These are phyloP conservation scores for Apiospora koreana DNA, from an alignment of 2,329 filamentous ascomycete species.

Conservation along the genomic window DNA sequence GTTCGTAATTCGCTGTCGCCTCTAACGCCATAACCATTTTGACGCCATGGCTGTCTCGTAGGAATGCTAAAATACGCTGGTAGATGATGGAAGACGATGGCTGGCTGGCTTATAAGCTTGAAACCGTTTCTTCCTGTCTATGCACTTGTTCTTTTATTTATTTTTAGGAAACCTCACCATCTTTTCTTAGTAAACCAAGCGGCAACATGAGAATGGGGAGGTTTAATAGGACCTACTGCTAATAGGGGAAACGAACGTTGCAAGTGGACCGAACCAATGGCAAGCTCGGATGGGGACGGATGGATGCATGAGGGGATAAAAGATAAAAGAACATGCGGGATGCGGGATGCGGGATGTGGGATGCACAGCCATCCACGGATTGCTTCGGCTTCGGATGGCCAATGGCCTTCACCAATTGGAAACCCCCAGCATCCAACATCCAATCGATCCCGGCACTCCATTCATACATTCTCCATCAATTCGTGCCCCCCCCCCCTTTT, in stretches of 20 bases:
- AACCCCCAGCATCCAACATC: background rate
- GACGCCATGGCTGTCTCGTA: background rate
- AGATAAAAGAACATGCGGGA: too few species aligned
- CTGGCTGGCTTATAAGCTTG: background rate
- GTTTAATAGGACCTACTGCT: background rate
- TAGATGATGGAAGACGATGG: background rate
- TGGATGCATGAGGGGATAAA: background rate
- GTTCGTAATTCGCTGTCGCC: background rate
- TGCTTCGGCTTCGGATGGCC: background rate
- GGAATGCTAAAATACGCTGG: background rate
- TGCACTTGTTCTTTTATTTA: too few species aligned
- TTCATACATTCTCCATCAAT: background rate
- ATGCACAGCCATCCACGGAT: too few species aligned
- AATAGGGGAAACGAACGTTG: too few species aligned
- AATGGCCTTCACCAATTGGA: background rate
- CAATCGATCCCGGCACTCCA: background rate
- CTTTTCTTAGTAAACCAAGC: too few species aligned
- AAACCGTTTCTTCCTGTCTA: background rate
- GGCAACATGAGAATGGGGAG: conserved; percentile 3
- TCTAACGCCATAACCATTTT: background rate
- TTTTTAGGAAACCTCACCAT: too few species aligned
- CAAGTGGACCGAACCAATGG: background rate
- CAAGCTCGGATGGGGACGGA: background rate
- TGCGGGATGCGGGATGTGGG: too few species aligned
- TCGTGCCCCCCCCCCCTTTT: background rate